Base-by-base conservation (phyloP, 768 basidiomycete genomes). In the Leccinum longicurvipes region DNA sequence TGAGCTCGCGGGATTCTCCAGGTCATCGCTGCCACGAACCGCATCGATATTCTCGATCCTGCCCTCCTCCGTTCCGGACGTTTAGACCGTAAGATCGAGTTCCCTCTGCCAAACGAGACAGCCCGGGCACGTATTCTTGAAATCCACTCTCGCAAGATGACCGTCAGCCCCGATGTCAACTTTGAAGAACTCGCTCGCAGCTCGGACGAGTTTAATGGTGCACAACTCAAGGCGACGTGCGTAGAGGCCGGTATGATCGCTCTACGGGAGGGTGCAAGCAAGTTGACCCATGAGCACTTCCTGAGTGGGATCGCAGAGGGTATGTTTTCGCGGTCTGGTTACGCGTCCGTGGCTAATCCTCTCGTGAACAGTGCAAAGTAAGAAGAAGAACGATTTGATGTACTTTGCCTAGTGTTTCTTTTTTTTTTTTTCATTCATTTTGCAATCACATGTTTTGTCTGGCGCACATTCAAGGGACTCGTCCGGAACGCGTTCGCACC, bases 161-260 rank as follows among this genome's bases (percentile, higher is more conserved):
- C 89, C 19, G 84, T 87, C 23, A 83, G 83, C 28, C 71, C 81
- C 5, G 93, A 93, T 59, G 94, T 99, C 68, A 98, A 98, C 78
- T 99, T 87, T 71, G 94, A 96, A 59, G 97, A 99, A 73, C 77
- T 99, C 51, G 94, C 97, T 11, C 81, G 96, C 66, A 95, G 91
- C 71, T 95, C 97, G 47, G 97, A 98, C 64, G 97, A 99, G 69
- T 98, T 99, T 74, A 98, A 98, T 67, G 96, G 86, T n/a, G 93
- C 93, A 7, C 92, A 94, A 71, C 74, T 97, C 65, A 97, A 98
- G 77, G 97, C 96, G 1, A 95, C 97, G 3, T 98, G 96, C 73
- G 97, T 99, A 1, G 97, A 99, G 75, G 97, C 97, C 39, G 97
- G 97, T 56, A 99, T 99, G 97, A 97, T 98, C 66, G 92, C 96